These are phyloP conservation scores for Populus davidiana DNA, from an alignment of 345 rosid species.

Conservation along the genomic window DNA sequence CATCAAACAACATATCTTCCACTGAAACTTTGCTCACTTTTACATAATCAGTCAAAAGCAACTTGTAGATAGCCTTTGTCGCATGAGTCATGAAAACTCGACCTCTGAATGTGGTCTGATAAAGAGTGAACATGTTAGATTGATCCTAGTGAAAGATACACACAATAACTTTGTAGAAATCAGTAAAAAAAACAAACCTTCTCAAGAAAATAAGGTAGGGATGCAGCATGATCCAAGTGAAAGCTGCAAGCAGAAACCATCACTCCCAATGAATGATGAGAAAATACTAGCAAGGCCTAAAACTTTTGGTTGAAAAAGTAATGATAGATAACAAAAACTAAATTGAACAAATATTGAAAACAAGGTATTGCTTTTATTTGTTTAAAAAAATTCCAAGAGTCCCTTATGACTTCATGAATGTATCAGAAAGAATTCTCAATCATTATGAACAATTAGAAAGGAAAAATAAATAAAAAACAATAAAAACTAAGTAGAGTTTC, in stretches of 20 bases:
- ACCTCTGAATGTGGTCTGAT: constrained; percentile 84
- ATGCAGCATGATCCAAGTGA: constrained; percentile 99
- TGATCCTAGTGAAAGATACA: background rate
- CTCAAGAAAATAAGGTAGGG: constrained; percentile 88
- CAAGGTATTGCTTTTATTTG: no score
- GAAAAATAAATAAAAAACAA: no score
- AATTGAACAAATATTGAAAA: no score
- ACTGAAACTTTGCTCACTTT: constrained; percentile 97
- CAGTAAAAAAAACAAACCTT: constrained; percentile 48
- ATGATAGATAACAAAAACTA: no score
- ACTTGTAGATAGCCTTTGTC: constrained; percentile 86
- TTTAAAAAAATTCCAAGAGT: no score
- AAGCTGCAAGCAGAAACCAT: constrained; percentile 57
- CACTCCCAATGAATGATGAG: background rate
- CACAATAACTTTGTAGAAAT: background rate
- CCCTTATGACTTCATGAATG: no score
- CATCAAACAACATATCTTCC: constrained; percentile 94
- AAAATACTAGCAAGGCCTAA: background rate
- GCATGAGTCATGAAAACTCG: constrained; percentile 97
- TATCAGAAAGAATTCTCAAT: no score
- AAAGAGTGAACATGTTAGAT: constrained; percentile 10
- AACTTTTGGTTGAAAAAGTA: no score
- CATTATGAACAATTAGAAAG: no score
- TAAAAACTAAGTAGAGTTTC: no score
- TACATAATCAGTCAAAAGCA: constrained; percentile 84